Base-by-base conservation (phyloP, 2,329 filamentous ascomycete species). In the Aureobasidium sp. region DNA sequence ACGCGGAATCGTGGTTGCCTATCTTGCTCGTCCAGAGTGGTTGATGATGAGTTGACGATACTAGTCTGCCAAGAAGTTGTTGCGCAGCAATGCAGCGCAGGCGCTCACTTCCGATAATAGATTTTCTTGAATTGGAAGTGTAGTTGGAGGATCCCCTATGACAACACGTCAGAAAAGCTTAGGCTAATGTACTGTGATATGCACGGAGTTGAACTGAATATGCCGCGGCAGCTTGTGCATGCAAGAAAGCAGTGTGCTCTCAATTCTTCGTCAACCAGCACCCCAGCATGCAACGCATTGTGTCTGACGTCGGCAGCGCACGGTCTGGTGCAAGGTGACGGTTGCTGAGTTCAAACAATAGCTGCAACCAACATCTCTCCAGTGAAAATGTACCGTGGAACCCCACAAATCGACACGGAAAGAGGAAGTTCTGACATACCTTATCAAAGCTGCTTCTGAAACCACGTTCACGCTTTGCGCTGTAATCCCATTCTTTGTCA, bases 401-500 rank as follows among this genome's bases (percentile, higher is more conserved):
- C 13, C 27, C 29, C 30, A 16, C 51, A 34, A 11, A 9, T 8
- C 5, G 14, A 61, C 30, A 61, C 29, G 42, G 30, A 27, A 25
- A 11, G 16, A 44, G 39, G n/a, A 36, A 41, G 29, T 25, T 53
- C 1, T 41, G 30, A 77, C 84, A 66, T 84, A 94, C 91, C 86
- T 96, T 97, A 76, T 99, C 94, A 74, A 97, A 99, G 65, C 89
- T 96, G 76, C 92, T 97, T 73, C 85, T 92, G 77, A 97, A 99
- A 1, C 94, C 95, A 63, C 94, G 84, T 69, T 99, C 94, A 68
- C 88, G 85, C 77, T 97, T 97, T 3, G 93, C 90, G 73, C 91
- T 96, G 73, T 97, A 99, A 75, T 99, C 94, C 94, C 94, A 99
- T 76, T 99, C 94, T 66, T 94, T 93, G 75, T 99, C 94, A 42